Evolutionary conservation across 768 basidiomycete genomes (phyloP).

Genomic region (Glaciozyma martinii): DNA sequence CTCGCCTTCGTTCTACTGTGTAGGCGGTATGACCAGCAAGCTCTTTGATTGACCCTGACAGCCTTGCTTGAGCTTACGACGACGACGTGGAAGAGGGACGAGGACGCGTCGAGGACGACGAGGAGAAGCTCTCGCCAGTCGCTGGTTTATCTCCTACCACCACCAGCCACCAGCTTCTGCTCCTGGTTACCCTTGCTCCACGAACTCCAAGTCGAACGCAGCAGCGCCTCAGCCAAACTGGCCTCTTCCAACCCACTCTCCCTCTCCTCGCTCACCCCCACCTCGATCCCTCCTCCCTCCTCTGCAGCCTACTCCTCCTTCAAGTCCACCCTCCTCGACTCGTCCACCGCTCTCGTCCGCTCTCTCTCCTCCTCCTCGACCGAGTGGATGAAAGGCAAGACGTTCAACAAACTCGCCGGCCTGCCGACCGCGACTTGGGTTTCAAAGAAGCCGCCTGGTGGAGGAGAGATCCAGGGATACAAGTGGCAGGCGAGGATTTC

Average conservation of each 20-base stretch:
- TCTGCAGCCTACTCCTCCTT: neutral
- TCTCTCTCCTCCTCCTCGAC: neutral
- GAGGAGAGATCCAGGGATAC: neutral
- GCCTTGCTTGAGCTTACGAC: too few species aligned
- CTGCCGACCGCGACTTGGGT: neutral
- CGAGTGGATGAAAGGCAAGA: neutral
- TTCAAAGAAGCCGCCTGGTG: neutral
- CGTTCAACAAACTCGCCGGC: neutral
- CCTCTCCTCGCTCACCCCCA: neutral
- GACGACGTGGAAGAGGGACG: too few species aligned
- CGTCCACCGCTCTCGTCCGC: neutral
- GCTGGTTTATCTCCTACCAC: too few species aligned
- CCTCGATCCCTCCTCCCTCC: neutral
- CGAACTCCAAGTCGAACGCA: too few species aligned
- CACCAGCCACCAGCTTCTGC: too few species aligned
- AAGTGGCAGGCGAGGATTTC: slow-evolving; percentile 16
- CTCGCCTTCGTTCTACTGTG: too few species aligned
- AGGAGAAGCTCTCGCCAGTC: too few species aligned
- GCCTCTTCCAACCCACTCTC: neutral
- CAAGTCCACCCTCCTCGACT: neutral
- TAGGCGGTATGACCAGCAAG: too few species aligned
- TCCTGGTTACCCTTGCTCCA: too few species aligned
- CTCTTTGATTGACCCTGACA: too few species aligned
- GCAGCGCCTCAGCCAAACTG: neutral
- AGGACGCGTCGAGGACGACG: too few species aligned